A percentile compares a stretch with the other conserved stretches of the same genome.
Conservation (phyloP, 129 eudicot species). For the Daucus carota region DH1_v3.0 NC_030385.2:30949501-30950000, state of each 20-base stretch:
- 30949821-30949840: constrained; percentile 10
- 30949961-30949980: too few relatives aligned
- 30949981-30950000: too few relatives aligned
- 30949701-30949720: constrained; percentile 82
- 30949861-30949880: not conserved
- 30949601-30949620: too few relatives aligned
- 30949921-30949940: too few relatives aligned
- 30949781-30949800: constrained; percentile 94
- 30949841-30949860: not conserved
- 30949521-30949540: not conserved
- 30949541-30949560: too few relatives aligned
- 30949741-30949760: constrained; percentile 87
- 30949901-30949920: not conserved
- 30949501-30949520: not conserved
- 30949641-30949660: too few relatives aligned
- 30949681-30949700: constrained; percentile 16
- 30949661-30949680: too few relatives aligned
- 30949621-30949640: too few relatives aligned
- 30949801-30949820: constrained; percentile 72
- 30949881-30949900: not conserved
- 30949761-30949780: constrained; percentile 91
- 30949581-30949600: too few relatives aligned
- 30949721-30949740: constrained; percentile 74
- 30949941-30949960: not conserved
- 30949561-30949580: too few relatives aligned